Evolutionary conservation across 257 asterid species (phyloP).

Genomic region (Rhazya stricta): DNA sequence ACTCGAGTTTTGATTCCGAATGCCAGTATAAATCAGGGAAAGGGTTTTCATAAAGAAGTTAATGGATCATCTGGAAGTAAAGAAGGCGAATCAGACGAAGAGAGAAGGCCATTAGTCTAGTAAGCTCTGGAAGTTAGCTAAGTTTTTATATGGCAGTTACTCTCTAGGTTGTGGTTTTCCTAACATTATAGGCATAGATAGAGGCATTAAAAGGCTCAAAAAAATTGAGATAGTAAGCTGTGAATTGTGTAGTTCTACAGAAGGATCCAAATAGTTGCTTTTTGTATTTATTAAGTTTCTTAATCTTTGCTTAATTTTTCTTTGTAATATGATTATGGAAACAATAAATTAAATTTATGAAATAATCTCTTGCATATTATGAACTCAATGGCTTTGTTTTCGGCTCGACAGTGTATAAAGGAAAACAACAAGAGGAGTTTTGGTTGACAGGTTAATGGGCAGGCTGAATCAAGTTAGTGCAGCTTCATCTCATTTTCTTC

Average conservation of each 20-base stretch:
- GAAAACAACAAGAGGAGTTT: no score
- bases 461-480: no score
- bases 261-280: neutral
- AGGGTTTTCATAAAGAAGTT: constrained; percentile 23
- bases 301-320: neutral
- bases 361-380: neutral
- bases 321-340: neutral
- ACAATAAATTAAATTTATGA: neutral
- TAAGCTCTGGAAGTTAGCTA: constrained; percentile 7
- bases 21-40: constrained; percentile 9
- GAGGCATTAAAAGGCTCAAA: neutral
- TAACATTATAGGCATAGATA: neutral
- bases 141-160: neutral
- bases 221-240: neutral
- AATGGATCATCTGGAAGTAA: constrained; percentile 21
- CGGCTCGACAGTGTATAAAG: neutral
- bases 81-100: constrained; percentile 44
- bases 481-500: no score
- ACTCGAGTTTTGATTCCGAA: constrained; percentile 13
- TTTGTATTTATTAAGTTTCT: neutral
- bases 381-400: neutral
- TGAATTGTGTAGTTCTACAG: neutral
- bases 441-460: no score
- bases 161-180: neutral
- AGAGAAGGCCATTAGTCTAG: constrained; percentile 51